Conservation (phyloP, 345 rosid genomes). For the Kandelia obovata region DNA sequence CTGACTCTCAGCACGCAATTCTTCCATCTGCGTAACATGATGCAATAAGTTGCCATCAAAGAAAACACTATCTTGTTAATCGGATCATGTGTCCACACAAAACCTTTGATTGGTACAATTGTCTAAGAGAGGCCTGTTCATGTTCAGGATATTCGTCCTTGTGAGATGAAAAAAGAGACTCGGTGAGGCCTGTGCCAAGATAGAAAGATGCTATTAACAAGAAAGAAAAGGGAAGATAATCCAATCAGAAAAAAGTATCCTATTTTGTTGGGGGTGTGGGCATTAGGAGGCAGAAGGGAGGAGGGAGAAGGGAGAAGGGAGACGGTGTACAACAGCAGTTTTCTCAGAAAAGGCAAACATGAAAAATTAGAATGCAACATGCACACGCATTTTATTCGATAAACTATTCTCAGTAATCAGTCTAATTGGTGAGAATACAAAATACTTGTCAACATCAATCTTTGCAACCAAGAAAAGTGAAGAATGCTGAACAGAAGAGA, state of each 20-base stretch:
- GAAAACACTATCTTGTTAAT: not conserved
- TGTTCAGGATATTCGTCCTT: slow-evolving; percentile 96
- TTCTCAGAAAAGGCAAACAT: too few species aligned
- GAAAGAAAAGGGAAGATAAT: slow-evolving; percentile 1
- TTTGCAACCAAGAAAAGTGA: too few species aligned
- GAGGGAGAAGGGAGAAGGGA: too few species aligned
- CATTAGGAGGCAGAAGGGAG: too few species aligned
- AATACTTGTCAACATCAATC: too few species aligned
- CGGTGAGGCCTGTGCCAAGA: slow-evolving; percentile 70
- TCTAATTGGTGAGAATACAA: too few species aligned
- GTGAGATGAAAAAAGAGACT: slow-evolving; percentile 86
- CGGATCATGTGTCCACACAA: slow-evolving; percentile 9
- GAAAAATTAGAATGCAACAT: too few species aligned
- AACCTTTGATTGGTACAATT: slow-evolving; percentile 89
- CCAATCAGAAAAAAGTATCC: not conserved
- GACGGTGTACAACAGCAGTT: too few species aligned
- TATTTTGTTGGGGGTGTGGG: too few species aligned
- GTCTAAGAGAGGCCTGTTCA: slow-evolving; percentile 88
- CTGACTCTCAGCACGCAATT: slow-evolving; percentile 78
- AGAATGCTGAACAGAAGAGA: too few species aligned
- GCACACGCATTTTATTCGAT: too few species aligned
- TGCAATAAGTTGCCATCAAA: not conserved
- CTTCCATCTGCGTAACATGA: slow-evolving; percentile 69
- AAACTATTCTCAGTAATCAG: too few species aligned
- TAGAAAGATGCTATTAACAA: not conserved